Conservation (phyloP, 805 yeast species). For the Nakazawaea anatomiae region DNA sequence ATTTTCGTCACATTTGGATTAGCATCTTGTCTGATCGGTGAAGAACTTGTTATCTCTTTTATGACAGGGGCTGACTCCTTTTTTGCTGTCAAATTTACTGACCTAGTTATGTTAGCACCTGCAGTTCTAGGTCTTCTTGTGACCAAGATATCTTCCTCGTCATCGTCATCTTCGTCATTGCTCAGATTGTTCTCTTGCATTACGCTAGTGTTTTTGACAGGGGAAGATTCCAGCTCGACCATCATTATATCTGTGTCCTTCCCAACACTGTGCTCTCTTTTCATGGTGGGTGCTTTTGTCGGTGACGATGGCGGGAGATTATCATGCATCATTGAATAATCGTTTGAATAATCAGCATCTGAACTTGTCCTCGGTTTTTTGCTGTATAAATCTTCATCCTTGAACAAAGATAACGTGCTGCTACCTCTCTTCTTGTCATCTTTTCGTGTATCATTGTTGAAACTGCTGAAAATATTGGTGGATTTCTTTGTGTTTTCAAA, state of each 20-base stretch:
- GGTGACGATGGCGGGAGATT: conserved; percentile 8
- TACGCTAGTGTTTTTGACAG: conserved; percentile 5
- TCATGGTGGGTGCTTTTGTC: neutral
- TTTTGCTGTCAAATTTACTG: conserved; percentile 33
- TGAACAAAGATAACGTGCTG: conserved; percentile 12
- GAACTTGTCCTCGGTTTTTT: conserved; percentile 20
- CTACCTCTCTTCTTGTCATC: conserved; percentile 4
- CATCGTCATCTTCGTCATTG: conserved; percentile 33
- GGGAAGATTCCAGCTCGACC: conserved; percentile 9
- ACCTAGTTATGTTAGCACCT: conserved; percentile 32
- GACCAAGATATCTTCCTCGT: conserved; percentile 55
- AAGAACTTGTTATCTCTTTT: conserved; percentile 12
- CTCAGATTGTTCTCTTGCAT: neutral
- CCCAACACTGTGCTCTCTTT: neutral
- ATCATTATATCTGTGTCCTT: neutral
- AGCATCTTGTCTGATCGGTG: conserved; percentile 14
- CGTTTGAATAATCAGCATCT: conserved; percentile 15
- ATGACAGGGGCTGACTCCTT: conserved; percentile 10
- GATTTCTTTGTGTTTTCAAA: conserved; percentile 22
- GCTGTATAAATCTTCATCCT: conserved; percentile 15
- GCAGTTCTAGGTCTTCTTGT: conserved; percentile 46
- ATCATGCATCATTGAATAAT: conserved; percentile 9
- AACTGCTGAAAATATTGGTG: conserved; percentile 25
- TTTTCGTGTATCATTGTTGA: conserved; percentile 16
- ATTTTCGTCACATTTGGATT: conserved; percentile 12